Evolutionary conservation across 2,329 filamentous ascomycete genomes (phyloP).

Genomic region (Apiospora pterosperma): DNA sequence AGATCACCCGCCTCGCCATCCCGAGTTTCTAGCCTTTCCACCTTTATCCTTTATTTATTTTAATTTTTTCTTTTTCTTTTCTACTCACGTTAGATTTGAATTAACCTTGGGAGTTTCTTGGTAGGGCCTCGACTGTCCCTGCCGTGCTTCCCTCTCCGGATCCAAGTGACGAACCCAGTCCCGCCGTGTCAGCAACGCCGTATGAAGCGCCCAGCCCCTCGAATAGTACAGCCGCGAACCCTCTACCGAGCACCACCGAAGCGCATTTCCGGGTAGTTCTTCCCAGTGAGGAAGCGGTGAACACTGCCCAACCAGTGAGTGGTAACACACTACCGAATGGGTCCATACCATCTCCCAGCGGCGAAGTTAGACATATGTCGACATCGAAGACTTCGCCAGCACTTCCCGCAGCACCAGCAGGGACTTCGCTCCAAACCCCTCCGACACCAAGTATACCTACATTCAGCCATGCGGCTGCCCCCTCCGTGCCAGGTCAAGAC

Average conservation of each 20-base stretch:
- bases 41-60: background rate
- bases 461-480: slow-evolving; percentile 2
- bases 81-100: slow-evolving; percentile 3
- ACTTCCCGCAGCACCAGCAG: slow-evolving; percentile 11
- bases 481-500: slow-evolving; percentile 7
- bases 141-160: slow-evolving; percentile 58
- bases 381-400: slow-evolving; percentile 7
- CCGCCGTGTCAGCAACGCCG: slow-evolving; percentile 29
- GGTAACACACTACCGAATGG: slow-evolving; percentile 1
- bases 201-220: slow-evolving; percentile 28
- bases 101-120: slow-evolving; percentile 12
- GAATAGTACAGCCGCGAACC: background rate
- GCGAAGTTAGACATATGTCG: slow-evolving; percentile 5
- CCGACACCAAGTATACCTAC: slow-evolving; percentile 17
- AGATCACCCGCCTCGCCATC: slow-evolving; percentile 7
- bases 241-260: background rate
- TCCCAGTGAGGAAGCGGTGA: background rate
- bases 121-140: background rate
- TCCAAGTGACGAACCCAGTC: slow-evolving; percentile 58
- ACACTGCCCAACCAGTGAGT: background rate
- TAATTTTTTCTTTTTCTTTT: background rate
- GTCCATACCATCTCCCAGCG: background rate
- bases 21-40: background rate
- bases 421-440: slow-evolving; percentile 21
- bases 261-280: background rate